Evolutionary conservation across 2,329 filamentous ascomycete species (phyloP), one percentile per base, ranked within the genome.

Genomic region (Exserohilum rostratum): DNA sequence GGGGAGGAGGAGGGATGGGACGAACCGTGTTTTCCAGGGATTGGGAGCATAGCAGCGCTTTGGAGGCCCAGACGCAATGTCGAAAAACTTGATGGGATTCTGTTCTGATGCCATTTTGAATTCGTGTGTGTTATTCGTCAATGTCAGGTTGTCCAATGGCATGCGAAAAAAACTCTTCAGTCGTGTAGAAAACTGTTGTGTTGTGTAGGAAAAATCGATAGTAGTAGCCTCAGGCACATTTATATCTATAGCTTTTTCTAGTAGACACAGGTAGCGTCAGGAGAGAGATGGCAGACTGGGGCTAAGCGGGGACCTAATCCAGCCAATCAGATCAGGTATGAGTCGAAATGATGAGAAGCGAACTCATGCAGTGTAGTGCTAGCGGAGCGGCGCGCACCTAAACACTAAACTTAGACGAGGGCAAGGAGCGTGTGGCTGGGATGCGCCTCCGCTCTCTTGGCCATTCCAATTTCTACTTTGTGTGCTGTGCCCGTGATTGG

Each of bases 11-110:
- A 30, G 6, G 12, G 15, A 13, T 6, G 20, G 3, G 20, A 61
- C 15, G 80, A 77, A 30, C 75, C 49, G 40, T 34, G 49, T 66
- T 67, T 83, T 83, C 75, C 76, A 82, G 10, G 80, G 79, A 54
- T 83, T 83, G 5, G 80, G 77, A 2, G 74, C 72, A 50, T 74
- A 76, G 15, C 77, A 74, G 57, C 73, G 70, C 13, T 69, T 58
- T 29, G 68, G 58, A 9, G 59, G 46, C 5, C 73, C 75, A 6
- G 76, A 75, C 38, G 76, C 73, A 51, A 82, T 80, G 70, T 82
- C 80, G 65, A 82, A 82, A 66, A 81, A 77, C 6, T 34, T 34
- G 13, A 52, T 52, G 15, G 35, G 35, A 6, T 30, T 17, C 9
- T 46, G 9, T 4, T 20, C 5, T 25, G 43, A 27, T 25, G 31